phyloP scores from a whole-genome alignment of 2,329 filamentous ascomycete species.

The Fusarium proliferatum region DNA sequence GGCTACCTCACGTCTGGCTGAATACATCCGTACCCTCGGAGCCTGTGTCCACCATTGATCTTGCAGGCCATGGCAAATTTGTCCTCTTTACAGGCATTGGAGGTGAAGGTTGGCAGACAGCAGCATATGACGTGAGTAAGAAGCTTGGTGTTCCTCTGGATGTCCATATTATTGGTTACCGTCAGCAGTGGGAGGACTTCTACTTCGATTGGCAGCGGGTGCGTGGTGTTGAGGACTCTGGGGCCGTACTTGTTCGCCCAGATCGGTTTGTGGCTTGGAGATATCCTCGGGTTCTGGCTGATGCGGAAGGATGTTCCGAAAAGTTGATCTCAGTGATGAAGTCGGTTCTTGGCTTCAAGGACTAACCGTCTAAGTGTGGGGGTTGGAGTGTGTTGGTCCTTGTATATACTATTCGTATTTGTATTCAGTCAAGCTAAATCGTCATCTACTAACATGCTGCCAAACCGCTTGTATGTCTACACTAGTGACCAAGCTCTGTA shows the following conservation, averaged over 20 bases:
- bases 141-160: background rate
- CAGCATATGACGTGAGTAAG: background rate
- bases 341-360: background rate
- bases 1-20: background rate
- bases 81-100: background rate
- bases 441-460: background rate
- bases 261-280: background rate
- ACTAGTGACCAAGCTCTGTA: rapidly evolving
- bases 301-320: background rate
- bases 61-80: background rate
- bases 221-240: background rate
- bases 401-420: background rate
- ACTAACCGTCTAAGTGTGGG: no score
- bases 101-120: background rate
- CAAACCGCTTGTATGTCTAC: background rate
- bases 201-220: background rate
- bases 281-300: background rate
- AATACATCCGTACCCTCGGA: background rate
- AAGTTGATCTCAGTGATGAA: background rate
- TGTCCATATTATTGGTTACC: background rate
- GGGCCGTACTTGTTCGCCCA: background rate
- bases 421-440: background rate
- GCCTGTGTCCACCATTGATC: background rate
- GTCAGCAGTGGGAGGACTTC: background rate
- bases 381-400: background rate